phyloP scores from a whole-genome alignment of 169 alveolate genomes.

The Toxoplasma gondii region DNA sequence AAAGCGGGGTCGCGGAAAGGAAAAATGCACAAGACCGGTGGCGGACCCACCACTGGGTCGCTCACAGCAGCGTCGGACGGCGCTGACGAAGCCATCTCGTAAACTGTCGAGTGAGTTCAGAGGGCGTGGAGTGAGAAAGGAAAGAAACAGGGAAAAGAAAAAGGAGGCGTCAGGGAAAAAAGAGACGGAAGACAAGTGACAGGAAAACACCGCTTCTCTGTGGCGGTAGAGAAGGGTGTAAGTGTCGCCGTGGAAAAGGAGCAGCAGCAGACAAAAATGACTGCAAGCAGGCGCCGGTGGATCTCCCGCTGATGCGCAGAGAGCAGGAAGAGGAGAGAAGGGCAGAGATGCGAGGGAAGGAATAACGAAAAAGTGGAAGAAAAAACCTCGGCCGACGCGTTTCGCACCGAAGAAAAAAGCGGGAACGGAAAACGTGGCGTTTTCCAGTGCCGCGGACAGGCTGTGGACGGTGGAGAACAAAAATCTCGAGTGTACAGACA shows the following conservation, averaged over 20 bases:
- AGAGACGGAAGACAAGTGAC: not conserved
- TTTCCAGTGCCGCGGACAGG: too few species aligned
- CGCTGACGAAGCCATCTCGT: not conserved
- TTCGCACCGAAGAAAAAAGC: too few species aligned
- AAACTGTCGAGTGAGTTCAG: not conserved
- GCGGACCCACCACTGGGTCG: constrained; percentile 1
- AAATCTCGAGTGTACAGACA: too few species aligned
- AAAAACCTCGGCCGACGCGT: too few species aligned
- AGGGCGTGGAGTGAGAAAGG: not conserved
- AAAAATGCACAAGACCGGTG: constrained; percentile 19
- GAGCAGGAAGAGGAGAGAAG: too few species aligned
- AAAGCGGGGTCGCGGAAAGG: not conserved
- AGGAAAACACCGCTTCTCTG: not conserved
- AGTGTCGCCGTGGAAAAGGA: not conserved
- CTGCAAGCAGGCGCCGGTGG: too few species aligned
- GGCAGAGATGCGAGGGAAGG: too few species aligned
- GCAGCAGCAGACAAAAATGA: too few species aligned
- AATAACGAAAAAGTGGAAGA: too few species aligned
- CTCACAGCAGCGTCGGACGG: not conserved
- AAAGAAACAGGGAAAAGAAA: not conserved
- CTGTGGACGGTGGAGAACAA: too few species aligned
- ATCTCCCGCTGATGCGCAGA: too few species aligned
- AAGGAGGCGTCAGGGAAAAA: not conserved
- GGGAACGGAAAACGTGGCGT: too few species aligned
- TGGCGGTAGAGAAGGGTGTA: not conserved